Conservation (phyloP, 1,284 basidiomycete species). For the Leccinum pachyderme region DNA sequence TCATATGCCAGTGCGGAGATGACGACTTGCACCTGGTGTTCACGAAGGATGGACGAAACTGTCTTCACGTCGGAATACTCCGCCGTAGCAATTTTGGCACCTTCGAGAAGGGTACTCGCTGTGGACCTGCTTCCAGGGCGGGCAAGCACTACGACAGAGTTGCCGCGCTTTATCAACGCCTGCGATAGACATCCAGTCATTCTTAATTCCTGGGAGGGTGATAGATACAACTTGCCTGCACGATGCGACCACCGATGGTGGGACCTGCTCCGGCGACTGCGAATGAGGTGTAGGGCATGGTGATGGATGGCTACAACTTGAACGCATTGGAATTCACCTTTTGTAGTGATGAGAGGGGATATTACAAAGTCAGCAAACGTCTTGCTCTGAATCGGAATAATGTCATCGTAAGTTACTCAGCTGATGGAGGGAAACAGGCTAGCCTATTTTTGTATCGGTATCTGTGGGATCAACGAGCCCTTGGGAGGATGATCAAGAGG, state of each 20-base stretch:
- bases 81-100: conserved; percentile 29
- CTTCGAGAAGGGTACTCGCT: conserved; percentile 21
- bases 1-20: conserved; percentile 33
- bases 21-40: conserved; percentile 36
- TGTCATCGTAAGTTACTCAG: too few relatives aligned
- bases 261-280: conserved; percentile 32
- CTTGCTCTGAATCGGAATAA: not conserved
- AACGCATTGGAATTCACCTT: not conserved
- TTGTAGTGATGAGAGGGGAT: not conserved
- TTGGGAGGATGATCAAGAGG: too few relatives aligned
- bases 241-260: conserved; percentile 32
- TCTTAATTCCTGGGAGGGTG: not conserved
- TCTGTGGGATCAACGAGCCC: too few relatives aligned
- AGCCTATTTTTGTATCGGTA: too few relatives aligned
- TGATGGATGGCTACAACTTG: not conserved
- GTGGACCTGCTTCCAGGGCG: conserved; percentile 26
- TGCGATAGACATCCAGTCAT: not conserved
- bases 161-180: conserved; percentile 21
- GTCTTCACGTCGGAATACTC: conserved; percentile 33
- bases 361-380: not conserved
- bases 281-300: conserved; percentile 33
- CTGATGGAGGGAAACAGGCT: too few relatives aligned
- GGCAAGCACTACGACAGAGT: conserved; percentile 25
- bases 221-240: conserved; percentile 16
- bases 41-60: conserved; percentile 30